Evolutionary conservation across 2,329 filamentous ascomycete genomes (phyloP), one percentile per base, ranked within the genome.

Genomic region (Epichloe sibirici): DNA sequence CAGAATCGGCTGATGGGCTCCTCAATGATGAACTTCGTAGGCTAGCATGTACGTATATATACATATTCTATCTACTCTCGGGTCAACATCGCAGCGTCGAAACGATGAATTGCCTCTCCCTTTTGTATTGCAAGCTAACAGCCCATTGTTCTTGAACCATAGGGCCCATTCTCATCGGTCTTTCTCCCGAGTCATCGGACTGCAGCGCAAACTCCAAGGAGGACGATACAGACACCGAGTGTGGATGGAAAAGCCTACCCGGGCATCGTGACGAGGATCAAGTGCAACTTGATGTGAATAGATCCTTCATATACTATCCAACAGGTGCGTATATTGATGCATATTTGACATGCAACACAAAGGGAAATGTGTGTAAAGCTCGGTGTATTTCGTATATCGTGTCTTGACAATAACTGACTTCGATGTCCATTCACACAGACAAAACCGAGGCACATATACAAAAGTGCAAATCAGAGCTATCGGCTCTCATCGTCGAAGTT

Each of bases 251-350:
- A 56, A 63, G 74, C n/a, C 71, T 95, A 42, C 79, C 85, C 34
- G 75, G 69, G n/a, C 93, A 98, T 69, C 73, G 72, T 37, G 93
- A 98, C 62, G 93, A 98, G 67, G 83, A 86, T 48, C 93, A 98
- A 70, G 90, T 98, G 40, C 79, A 84, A 63, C 77, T 97, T 47
- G 93, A 98, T 65, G 93, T 98, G 52, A 82, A 96, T 69, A 81
- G 93, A 52, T 90, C 93, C n/a, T 98, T 98, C 69, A 86, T 97
- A 55, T 94, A 96, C 71, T 98, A 98, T 66, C 93, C 93, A 12
- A 78, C 80, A 57, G 80, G 90, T 93, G 75, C 45, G 58, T 52
- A 8, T 13, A 35, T 45, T 6, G 17, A 38, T 34, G 2, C 49
- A 17, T 37, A 11, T 38, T 34, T 28, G 11, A 23, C 25, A 25